Conservation (phyloP, 129 eudicot species). For the Mikania micrantha region DNA sequence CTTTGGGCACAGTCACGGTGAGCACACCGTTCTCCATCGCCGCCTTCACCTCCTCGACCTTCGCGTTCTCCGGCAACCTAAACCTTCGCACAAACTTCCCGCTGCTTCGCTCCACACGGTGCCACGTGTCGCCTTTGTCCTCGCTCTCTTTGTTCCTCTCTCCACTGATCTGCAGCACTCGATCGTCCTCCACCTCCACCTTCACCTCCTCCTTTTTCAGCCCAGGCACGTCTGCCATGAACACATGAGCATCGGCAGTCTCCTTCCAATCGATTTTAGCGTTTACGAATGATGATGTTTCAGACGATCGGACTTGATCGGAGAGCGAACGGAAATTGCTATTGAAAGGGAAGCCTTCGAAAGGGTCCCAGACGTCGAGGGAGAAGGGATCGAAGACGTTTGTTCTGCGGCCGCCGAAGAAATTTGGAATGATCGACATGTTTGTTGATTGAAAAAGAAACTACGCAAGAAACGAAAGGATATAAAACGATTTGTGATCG, state of each 20-base stretch:
- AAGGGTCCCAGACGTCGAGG: slow-evolving; percentile 25
- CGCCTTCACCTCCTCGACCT: slow-evolving; percentile 20
- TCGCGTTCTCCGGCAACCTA: slow-evolving; percentile 29
- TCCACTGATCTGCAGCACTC: slow-evolving; percentile 25
- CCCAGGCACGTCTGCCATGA: slow-evolving; percentile 26
- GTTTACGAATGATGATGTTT: background rate
- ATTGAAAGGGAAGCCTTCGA: slow-evolving; percentile 15
- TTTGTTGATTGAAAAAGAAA: background rate
- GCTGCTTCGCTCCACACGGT: slow-evolving; percentile 27
- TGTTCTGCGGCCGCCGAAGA: slow-evolving; percentile 27
- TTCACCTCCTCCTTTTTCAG: slow-evolving; percentile 33
- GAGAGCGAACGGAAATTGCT: background rate
- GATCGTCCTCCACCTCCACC: slow-evolving; percentile 22
- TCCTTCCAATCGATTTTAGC: slow-evolving; percentile 27
- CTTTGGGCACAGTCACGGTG: slow-evolving; percentile 26
- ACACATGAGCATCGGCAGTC: slow-evolving; percentile 16
- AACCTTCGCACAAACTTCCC: slow-evolving; percentile 31
- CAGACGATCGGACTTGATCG: background rate
- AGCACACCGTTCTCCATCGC: slow-evolving; percentile 29
- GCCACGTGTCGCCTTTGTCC: slow-evolving; percentile 27
- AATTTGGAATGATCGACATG: slow-evolving; percentile 30
- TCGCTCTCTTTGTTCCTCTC: slow-evolving; percentile 23
- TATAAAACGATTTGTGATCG: background rate
- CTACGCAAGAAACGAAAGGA: too few relatives aligned
- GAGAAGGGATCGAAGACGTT: slow-evolving; percentile 28